Evolutionary conservation across 2,329 filamentous ascomycete genomes (phyloP).

Genomic region (Zasmidium citrigriseum): DNA sequence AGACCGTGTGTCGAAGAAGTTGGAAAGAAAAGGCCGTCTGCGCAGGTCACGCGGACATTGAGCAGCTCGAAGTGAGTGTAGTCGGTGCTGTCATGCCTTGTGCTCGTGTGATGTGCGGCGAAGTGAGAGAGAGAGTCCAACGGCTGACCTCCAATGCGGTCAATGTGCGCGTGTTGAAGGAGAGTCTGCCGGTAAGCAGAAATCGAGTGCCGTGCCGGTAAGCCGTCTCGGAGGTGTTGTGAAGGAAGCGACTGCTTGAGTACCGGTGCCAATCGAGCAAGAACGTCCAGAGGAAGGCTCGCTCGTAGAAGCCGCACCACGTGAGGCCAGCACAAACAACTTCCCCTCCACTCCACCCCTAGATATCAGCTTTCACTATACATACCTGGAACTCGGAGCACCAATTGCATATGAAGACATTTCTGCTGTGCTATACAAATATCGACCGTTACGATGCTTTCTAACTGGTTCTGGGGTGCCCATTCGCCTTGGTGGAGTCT

Average conservation of each 20-base stretch:
- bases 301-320: too few relatives aligned
- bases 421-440: not conserved
- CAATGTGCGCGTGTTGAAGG: too few relatives aligned
- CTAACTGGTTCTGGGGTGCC: constrained; percentile 4
- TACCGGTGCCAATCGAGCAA: not conserved
- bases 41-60: not conserved
- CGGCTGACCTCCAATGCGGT: too few relatives aligned
- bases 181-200: too few relatives aligned
- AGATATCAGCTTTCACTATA: not conserved
- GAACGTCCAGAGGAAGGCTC: not conserved
- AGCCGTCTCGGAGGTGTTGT: not conserved
- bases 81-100: not conserved
- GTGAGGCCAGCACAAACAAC: not conserved
- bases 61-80: not conserved
- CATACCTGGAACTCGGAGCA: not conserved
- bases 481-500: constrained; percentile 15
- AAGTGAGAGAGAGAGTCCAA: not conserved
- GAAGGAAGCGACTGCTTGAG: not conserved
- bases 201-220: not conserved
- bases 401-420: too few relatives aligned
- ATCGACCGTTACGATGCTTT: not conserved
- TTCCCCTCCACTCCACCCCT: not conserved
- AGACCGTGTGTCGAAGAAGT: not conserved
- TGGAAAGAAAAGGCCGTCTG: not conserved
- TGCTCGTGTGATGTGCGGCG: not conserved